Conservation (phyloP, 2,329 filamentous ascomycete genomes). For the Hirsutella rhossiliensis region DNA sequence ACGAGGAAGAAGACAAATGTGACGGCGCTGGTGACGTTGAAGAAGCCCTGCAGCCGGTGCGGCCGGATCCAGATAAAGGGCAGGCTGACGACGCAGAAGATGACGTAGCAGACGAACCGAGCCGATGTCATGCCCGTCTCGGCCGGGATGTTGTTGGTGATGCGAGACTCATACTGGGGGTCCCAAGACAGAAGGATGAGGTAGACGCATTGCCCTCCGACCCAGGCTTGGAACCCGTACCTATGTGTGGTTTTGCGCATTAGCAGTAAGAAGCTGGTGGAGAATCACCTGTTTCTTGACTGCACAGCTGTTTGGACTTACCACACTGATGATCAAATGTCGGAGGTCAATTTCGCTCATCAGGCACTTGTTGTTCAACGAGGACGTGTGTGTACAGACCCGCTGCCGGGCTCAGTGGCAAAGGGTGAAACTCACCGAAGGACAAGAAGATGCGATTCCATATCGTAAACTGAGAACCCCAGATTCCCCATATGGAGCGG, state of each 20-base stretch:
- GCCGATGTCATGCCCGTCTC: slow-evolving; percentile 31
- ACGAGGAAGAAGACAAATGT: slow-evolving; percentile 28
- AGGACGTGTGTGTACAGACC: no score
- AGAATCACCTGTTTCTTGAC: no score
- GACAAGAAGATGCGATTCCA: slow-evolving; percentile 29
- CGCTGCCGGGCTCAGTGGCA: no score
- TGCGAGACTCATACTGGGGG: slow-evolving; percentile 26
- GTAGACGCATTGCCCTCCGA: slow-evolving; percentile 32
- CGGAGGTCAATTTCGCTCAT: no score
- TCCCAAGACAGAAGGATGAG: slow-evolving; percentile 32
- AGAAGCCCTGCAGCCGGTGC: slow-evolving; percentile 28
- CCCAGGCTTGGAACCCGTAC: slow-evolving; percentile 33
- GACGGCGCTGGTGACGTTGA: slow-evolving; percentile 25
- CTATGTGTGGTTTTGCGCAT: slow-evolving; percentile 10
- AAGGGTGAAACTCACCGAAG: slow-evolving; percentile 18
- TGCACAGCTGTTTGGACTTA: no score
- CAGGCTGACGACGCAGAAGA: slow-evolving; percentile 30
- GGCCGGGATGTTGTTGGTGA: slow-evolving; percentile 27
- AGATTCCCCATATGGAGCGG: slow-evolving; percentile 26
- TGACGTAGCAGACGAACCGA: slow-evolving; percentile 28
- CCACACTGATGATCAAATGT: slow-evolving; percentile 11
- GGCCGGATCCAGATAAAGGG: slow-evolving; percentile 32
- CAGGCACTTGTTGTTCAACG: no score
- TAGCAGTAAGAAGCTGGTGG: no score
- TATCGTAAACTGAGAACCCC: slow-evolving; percentile 28